These are phyloP conservation scores for Boletellus sp. DNA, from an alignment of 768 basidiomycete genomes.

Conservation along the genomic window DNA sequence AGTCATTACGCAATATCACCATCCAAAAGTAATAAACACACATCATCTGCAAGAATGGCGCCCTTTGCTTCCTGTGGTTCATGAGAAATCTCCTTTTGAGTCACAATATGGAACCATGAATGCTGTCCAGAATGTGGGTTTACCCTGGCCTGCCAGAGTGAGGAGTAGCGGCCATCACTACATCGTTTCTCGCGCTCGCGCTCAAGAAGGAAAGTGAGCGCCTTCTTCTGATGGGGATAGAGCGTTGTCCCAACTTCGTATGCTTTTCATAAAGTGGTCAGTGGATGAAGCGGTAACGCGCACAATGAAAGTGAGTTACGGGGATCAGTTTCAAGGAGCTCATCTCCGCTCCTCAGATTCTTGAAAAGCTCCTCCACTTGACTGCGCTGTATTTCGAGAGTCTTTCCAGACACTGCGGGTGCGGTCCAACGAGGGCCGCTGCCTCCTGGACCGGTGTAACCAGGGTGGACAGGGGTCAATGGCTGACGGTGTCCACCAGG, in stretches of 20 bases:
- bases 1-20: conserved; percentile 11
- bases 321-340: conserved; percentile 81
- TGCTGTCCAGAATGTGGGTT: conserved; percentile 45
- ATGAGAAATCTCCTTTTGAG: conserved; percentile 66
- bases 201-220: conserved; percentile 90
- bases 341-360: conserved; percentile 81
- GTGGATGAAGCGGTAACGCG: conserved; percentile 7
- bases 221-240: conserved; percentile 98
- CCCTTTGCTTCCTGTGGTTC: conserved; percentile 77
- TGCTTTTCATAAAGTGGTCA: conserved; percentile 37
- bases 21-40: conserved; percentile 40
- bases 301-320: conserved; percentile 46
- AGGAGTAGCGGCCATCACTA: conserved; percentile 58
- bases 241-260: conserved; percentile 76
- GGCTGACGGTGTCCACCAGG: conserved; percentile 55
- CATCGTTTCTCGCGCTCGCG: conserved; percentile 67
- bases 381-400: conserved; percentile 85
- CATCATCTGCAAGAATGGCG: conserved; percentile 95
- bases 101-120: conserved; percentile 84
- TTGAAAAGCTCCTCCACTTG: conserved; percentile 95
- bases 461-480: conserved; percentile 40
- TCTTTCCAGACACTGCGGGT: conserved; percentile 60
- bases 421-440: conserved; percentile 50
- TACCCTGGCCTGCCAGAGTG: conserved; percentile 62
- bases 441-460: conserved; percentile 39